phyloP scores from a whole-genome alignment of 805 yeast species.

The Wickerhamiella vanderwaltii region DNA sequence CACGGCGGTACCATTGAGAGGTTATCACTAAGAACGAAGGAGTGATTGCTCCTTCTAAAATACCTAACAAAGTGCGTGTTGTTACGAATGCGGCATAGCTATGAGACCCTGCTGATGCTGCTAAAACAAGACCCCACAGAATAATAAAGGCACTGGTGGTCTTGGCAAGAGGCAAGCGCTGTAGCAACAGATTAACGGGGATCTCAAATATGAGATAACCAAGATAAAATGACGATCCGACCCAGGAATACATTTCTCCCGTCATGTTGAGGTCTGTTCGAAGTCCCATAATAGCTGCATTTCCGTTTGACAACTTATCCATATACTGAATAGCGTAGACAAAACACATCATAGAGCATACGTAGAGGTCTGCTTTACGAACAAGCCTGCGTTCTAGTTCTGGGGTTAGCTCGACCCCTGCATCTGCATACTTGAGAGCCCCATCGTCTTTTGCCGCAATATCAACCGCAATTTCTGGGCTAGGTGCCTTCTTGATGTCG shows the following conservation, averaged over 20 bases:
- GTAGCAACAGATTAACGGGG: constrained; percentile 37
- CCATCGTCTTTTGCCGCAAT: constrained; percentile 12
- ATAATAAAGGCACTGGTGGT: constrained; percentile 33
- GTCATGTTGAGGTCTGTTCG: constrained; percentile 35
- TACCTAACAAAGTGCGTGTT: constrained; percentile 37
- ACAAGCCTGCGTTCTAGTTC: constrained; percentile 20
- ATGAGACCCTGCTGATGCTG: constrained; percentile 35
- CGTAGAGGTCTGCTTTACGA: constrained; percentile 40
- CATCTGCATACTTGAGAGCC: constrained; percentile 12
- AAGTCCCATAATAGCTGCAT: constrained; percentile 43
- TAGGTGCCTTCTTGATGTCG: no score
- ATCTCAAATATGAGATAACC: constrained; percentile 52
- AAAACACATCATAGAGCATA: constrained; percentile 41
- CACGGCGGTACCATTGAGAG: constrained; percentile 42
- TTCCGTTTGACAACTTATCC: constrained; percentile 45
- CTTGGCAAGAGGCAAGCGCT: constrained; percentile 46
- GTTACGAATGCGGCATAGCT: constrained; percentile 36
- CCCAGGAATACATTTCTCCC: constrained; percentile 35
- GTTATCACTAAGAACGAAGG: constrained; percentile 49
- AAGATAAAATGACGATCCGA: constrained; percentile 48
- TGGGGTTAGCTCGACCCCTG: constrained; percentile 5
- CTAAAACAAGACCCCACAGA: constrained; percentile 38
- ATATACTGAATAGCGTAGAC: constrained; percentile 43
- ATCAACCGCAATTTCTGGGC: no score
- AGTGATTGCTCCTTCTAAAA: constrained; percentile 40